These are phyloP conservation scores for Lodderomyces metapsilosis DNA, from an alignment of 1,139 yeast genomes.

Conservation along the genomic window DNA sequence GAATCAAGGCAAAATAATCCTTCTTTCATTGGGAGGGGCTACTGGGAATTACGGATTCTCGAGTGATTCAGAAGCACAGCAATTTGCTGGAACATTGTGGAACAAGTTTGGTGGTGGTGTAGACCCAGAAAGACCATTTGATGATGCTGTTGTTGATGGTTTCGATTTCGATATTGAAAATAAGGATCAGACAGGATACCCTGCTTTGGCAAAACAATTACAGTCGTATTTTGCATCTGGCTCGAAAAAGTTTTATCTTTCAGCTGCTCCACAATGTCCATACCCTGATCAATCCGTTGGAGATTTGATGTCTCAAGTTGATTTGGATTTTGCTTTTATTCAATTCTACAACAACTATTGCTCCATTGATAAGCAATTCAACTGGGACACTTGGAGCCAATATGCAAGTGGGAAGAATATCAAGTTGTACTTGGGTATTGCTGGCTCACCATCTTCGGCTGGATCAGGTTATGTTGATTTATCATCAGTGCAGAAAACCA, in stretches of 20 bases:
- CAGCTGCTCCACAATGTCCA: conserved; percentile 93
- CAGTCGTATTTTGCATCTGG: conserved; percentile 46
- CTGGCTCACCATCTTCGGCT: conserved; percentile 23
- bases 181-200: conserved; percentile 50
- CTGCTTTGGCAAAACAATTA: conserved; percentile 56
- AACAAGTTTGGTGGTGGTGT: conserved; percentile 78
- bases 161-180: conserved; percentile 41
- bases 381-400: conserved; percentile 27
- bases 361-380: conserved; percentile 30
- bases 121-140: conserved; percentile 66
- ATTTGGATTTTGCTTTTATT: conserved; percentile 76
- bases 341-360: conserved; percentile 92
- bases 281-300: conserved; percentile 82
- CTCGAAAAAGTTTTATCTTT: conserved; percentile 64
- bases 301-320: conserved; percentile 54
- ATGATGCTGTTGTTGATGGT: conserved; percentile 40
- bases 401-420: conserved; percentile 23
- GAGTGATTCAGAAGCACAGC: conserved; percentile 55
- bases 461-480: conserved; percentile 22
- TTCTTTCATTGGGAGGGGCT: conserved; percentile 83
- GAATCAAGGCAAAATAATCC: conserved; percentile 56
- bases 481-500: conserved; percentile 14
- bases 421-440: conserved; percentile 29
- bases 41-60: conserved; percentile 70
- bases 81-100: conserved; percentile 77